Conservation (phyloP, 1,284 basidiomycete species). For the Taiwanofungus camphoratus region DNA sequence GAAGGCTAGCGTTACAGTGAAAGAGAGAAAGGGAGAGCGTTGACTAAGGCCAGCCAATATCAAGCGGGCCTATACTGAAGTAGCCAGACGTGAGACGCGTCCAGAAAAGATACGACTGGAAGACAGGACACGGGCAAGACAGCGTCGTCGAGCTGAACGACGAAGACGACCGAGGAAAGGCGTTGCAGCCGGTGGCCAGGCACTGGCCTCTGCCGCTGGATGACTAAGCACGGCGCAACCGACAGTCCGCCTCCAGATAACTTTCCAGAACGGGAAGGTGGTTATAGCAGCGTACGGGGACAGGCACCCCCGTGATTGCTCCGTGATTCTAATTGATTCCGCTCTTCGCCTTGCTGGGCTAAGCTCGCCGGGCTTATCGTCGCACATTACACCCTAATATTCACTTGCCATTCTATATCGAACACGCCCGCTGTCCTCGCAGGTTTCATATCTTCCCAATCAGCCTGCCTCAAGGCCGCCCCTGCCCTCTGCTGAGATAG, state of each 20-base stretch:
- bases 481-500: background rate
- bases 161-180: constrained; percentile 16
- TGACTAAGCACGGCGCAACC: constrained; percentile 20
- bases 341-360: background rate
- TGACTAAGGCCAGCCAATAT: constrained; percentile 12
- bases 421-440: constrained; percentile 5
- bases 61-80: constrained; percentile 5
- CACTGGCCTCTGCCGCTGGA: constrained; percentile 12
- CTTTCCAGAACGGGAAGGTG: no score
- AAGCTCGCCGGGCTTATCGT: background rate
- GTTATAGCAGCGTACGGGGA: no score
- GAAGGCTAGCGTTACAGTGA: constrained; percentile 5
- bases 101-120: background rate
- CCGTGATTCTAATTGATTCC: background rate
- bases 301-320: no score
- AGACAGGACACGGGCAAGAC: constrained; percentile 5
- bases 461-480: constrained; percentile 9
- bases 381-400: background rate
- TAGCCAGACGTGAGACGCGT: constrained; percentile 1
- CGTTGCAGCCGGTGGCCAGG: constrained; percentile 19
- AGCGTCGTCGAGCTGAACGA: constrained; percentile 22
- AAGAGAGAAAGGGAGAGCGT: constrained; percentile 12
- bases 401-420: constrained; percentile 6
- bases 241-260: constrained; percentile 8
- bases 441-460: constrained; percentile 7